Evolutionary conservation across 2,329 filamentous ascomycete species (phyloP), one percentile per base, ranked within the genome.

Genomic region (Pseudohalonectria lignicola): DNA sequence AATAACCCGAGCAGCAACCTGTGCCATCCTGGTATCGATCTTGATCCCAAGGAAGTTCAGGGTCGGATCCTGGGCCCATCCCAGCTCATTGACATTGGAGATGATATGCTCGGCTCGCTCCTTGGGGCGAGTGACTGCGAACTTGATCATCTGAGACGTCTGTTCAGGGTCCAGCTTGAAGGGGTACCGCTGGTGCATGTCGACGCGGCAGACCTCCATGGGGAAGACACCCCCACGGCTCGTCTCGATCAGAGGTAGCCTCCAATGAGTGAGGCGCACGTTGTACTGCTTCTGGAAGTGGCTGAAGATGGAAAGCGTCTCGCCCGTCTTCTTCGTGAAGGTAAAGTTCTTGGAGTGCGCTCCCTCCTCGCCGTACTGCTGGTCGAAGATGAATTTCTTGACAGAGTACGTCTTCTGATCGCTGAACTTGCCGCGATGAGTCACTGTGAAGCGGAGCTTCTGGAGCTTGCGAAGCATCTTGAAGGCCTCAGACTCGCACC

Each of bases 121-220:
- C 0, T 56, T 54, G 0, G 92, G 92, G 1, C 80, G 72, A 5
- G 82, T 86, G 4, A 94, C 90, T 0, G 90, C 88, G 50, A 90
- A 86, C 57, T 83, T 90, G 64, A 98, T 95, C 92, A 98, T 98
- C 5, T 71, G 62, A 0, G 80, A 64, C 0, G 90, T 95, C 61
- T 94, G 71, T 0, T 50, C 39, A 0, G 70, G 64, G 38, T 70
- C 70, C 2, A 83, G 55, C 56, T 82, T 83, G 60, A 64, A 80
- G 0, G 64, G 62, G 45, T 80, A 84, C 0, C 73, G 64, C 53
- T 82, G 78, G 52, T 74, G 68, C 0, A 63, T 56, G 26, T 64
- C 50, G 6, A 78, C 46, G 8, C 60, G 57, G 39, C 73, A 75
- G 4, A 77, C 53, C 47, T 83, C 79, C 60, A 82, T 70, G 0